phyloP scores from a whole-genome alignment of 306 rosid species.

The Lagenaria siceraria region DNA sequence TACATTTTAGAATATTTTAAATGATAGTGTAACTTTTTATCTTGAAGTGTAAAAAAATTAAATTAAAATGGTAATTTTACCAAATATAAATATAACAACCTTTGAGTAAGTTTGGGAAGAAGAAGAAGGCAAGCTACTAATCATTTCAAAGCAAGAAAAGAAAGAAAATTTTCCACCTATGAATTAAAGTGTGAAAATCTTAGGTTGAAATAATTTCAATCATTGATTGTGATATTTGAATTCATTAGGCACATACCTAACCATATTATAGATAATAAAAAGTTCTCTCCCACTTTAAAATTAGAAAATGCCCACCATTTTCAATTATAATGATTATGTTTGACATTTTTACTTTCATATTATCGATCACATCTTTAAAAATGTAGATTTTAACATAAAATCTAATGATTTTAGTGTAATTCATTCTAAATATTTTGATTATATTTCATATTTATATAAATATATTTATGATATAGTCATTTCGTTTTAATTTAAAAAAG shows the following conservation, averaged over 20 bases:
- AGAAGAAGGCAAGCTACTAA: not conserved
- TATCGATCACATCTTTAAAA: not conserved
- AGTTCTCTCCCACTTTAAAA: not conserved
- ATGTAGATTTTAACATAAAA: not conserved
- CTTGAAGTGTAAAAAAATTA: too few species aligned
- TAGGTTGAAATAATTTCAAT: not conserved
- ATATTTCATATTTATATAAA: too few species aligned
- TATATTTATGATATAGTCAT: too few species aligned
- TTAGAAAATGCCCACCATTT: not conserved
- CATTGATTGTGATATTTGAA: not conserved
- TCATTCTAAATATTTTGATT: not conserved
- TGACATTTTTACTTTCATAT: not conserved
- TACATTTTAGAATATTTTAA: too few species aligned
- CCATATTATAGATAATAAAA: not conserved
- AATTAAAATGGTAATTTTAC: not conserved
- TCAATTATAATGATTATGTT: not conserved
- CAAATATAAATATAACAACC: not conserved
- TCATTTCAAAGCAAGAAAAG: not conserved
- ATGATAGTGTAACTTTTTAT: too few species aligned
- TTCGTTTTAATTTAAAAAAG: too few species aligned
- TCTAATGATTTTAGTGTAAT: not conserved
- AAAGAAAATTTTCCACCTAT: not conserved
- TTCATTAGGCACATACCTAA: not conserved
- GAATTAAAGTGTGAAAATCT: not conserved
- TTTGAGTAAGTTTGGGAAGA: not conserved